Evolutionary conservation across 2,329 filamentous ascomycete species (phyloP), one percentile per base, ranked within the genome.

Genomic region (Nemania sp.): DNA sequence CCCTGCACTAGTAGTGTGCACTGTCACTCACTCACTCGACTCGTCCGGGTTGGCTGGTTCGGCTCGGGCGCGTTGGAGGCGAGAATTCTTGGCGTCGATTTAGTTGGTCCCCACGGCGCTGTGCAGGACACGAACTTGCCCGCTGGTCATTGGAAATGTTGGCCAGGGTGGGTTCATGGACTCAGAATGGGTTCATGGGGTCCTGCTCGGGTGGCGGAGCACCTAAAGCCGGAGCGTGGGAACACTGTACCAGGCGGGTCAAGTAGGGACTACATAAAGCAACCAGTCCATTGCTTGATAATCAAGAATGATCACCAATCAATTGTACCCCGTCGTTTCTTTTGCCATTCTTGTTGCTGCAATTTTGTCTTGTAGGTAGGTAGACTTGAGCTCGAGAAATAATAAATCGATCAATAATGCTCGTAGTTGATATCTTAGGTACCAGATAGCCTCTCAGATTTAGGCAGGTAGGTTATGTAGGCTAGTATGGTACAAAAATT

Each of bases 251-350:
- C 54, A 32, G 56, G 57, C 32, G 54, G 45, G 53, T 54, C 41
- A 43, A 52, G n/a, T n/a, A n/a, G n/a, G n/a, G n/a, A n/a, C n/a
- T n/a, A n/a, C n/a, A n/a, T 47, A 54, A 32, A 22, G 53, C 43
- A 29, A 51, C 32, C 13, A 62, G 49, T 41, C 22, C 49, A 32
- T 64, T 69, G 67, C 59, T 69, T 69, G 60, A 67, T 69, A 69
- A 69, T 69, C 64, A 67, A 27, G 32, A 20, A 57, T 61, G 59
- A 63, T 60, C 58, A 62, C 62, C 57, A 53, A 53, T 63, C 67
- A 24, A 24, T 22, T 38, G 18, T 22, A n/a, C n/a, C 13, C n/a
- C 47, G 29, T 60, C 43, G 43, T 22, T 49, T 47, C 47, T 60
- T 45, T 45, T 56, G 26, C 10, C 8, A 15, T 45, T 27, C 24